Evolutionary conservation across 192 early-diverging fungal genomes (phyloP), one percentile per base, ranked within the genome.

Genomic region (Coemansia sp.): DNA sequence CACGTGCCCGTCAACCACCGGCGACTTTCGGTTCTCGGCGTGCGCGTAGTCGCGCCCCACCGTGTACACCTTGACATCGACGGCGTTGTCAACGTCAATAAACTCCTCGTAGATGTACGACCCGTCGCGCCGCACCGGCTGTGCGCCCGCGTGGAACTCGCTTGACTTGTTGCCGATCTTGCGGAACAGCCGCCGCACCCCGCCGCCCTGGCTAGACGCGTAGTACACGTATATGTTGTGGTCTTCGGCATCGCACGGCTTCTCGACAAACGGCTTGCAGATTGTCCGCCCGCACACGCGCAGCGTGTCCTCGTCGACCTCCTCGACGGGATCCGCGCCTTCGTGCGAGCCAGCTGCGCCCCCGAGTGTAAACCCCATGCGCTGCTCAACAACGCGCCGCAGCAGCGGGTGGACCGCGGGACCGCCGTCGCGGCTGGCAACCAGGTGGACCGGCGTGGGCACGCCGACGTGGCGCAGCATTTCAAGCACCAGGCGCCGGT

Each of bases 141-240:
- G 72, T 3, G 90, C 72, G 13, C 86, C 83, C 11, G 86, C 79
- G 47, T 87, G 81, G 62, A 86, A 96, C 59, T 96, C 92, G 63
- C 88, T 91, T 3, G 93, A 93, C 63, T 96, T 96, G 84, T 98
- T 98, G 27, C 88, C 92, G 27, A 94, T 80, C 80, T 91, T 93
- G 74, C 89, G 78, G 61, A 91, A 91, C 57, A 91, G 76, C 30
- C 80, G 73, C 31, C 90, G 81, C 23, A 80, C 84, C 19, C 90
- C 90, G 51, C 95, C 94, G 34, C 95, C 95, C 46, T 83, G 79
- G 41, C 79, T 78, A 15, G 75, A 62, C 14, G 85, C 73, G 67
- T 94, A 98, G 81, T 98, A 96, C 46, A 98, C 93, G 79, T 89
- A 85, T 47, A 98, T 92, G 65, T 96, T 96, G 79, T 98, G 95